Conservation (phyloP, 768 basidiomycete genomes). For the Glaciozyma antarctica region DNA sequence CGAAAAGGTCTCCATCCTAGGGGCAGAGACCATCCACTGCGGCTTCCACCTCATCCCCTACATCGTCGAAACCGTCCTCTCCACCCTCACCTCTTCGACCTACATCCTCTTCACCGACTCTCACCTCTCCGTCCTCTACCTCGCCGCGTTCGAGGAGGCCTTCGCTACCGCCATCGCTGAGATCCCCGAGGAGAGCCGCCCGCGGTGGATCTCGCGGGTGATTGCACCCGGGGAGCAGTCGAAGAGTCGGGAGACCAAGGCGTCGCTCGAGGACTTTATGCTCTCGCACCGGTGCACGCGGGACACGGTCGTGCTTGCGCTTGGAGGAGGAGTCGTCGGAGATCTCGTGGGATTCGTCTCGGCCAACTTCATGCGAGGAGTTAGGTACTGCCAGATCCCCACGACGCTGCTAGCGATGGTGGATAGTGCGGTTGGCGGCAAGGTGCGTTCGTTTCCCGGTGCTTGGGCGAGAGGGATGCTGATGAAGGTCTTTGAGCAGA, state of each 20-base stretch:
- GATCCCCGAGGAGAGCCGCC: constrained; percentile 38
- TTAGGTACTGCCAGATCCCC: constrained; percentile 90
- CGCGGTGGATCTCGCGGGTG: constrained; percentile 66
- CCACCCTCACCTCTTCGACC: constrained; percentile 29
- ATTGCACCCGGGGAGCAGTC: constrained; percentile 86
- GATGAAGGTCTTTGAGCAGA: constrained; percentile 40
- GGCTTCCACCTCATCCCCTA: constrained; percentile 87
- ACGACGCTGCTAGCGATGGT: constrained; percentile 98
- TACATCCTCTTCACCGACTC: constrained; percentile 92
- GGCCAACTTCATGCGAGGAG: constrained; percentile 88
- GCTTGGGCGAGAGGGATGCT: not conserved
- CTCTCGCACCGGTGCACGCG: constrained; percentile 78
- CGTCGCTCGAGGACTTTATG: constrained; percentile 85
- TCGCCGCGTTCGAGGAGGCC: constrained; percentile 56
- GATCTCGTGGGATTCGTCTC: constrained; percentile 95
- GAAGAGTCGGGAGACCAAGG: constrained; percentile 85
- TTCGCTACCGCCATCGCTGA: constrained; percentile 46
- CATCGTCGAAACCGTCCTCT: constrained; percentile 45
- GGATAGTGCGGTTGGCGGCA: constrained; percentile 92
- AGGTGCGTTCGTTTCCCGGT: constrained; percentile 38
- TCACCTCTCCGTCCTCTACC: constrained; percentile 72
- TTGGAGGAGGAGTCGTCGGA: constrained; percentile 95
- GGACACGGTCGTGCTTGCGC: constrained; percentile 82
- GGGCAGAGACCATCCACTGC: constrained; percentile 78
- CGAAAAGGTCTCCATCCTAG: constrained; percentile 60